Evolutionary conservation across 1,139 yeast species (phyloP).

Genomic region (Yamadazyma mexicana): DNA sequence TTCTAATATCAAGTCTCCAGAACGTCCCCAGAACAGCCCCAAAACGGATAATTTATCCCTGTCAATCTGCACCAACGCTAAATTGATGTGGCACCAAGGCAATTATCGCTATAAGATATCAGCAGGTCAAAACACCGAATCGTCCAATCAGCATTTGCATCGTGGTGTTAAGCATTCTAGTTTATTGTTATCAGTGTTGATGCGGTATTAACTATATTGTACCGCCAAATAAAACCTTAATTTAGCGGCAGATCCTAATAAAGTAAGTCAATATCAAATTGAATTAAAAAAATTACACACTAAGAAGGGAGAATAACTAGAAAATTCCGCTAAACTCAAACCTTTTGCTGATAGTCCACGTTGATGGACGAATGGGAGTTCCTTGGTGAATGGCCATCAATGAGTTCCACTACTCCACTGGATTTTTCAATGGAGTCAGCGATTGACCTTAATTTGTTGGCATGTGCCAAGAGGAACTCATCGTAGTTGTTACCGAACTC

Average conservation of each 20-base stretch:
- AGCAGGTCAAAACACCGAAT: too few species aligned
- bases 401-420: slow-evolving; percentile 17
- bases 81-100: too few species aligned
- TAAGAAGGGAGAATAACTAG: background rate
- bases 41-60: too few species aligned
- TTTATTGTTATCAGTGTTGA: background rate
- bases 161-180: background rate
- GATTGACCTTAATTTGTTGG: slow-evolving; percentile 18
- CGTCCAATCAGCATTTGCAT: too few species aligned
- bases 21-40: background rate
- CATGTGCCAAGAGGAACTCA: slow-evolving; percentile 20
- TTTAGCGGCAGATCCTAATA: too few species aligned
- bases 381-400: slow-evolving; percentile 19
- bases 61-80: too few species aligned
- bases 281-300: background rate
- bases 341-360: slow-evolving; percentile 14
- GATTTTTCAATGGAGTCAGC: slow-evolving; percentile 16
- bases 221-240: too few species aligned
- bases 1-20: too few species aligned
- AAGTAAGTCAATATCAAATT: too few species aligned
- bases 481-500: slow-evolving; percentile 29
- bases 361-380: slow-evolving; percentile 16
- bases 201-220: too few species aligned
- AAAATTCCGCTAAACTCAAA: slow-evolving; percentile 1
- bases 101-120: too few species aligned